A percentile compares a stretch with the other conserved stretches of the same genome.
Evolutionary conservation across 202 grass and related monocot species (phyloP).

Genomic region (Carex arenaria): DNA sequence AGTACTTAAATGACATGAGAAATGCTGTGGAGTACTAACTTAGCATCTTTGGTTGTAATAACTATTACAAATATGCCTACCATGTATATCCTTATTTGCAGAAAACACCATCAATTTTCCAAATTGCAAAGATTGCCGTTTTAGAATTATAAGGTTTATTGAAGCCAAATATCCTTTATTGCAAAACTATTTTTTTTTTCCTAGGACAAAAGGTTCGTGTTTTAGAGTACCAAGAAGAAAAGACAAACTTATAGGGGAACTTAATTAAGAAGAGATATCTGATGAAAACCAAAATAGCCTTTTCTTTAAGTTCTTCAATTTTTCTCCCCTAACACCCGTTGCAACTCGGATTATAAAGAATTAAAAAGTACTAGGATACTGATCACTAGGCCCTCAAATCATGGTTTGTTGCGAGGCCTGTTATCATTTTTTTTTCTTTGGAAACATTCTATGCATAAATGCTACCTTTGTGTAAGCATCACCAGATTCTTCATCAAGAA

Average conservation of each 20-base stretch:
- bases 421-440: not conserved
- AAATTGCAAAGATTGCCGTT: not conserved
- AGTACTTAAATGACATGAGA: not conserved
- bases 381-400: not conserved
- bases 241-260: not conserved
- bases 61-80: not conserved
- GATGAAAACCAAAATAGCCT: not conserved
- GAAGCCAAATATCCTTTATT: not conserved
- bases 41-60: not conserved
- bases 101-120: not conserved
- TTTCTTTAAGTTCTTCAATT: not conserved
- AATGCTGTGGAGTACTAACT: not conserved
- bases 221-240: not conserved
- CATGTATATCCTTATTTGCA: not conserved
- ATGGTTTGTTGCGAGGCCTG: not conserved
- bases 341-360: not conserved
- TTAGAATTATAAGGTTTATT: not conserved
- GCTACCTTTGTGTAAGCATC: conserved; percentile 75
- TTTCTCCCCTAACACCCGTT: not conserved
- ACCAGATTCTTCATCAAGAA: conserved; percentile 86
- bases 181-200: not conserved
- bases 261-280: not conserved
- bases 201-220: not conserved
- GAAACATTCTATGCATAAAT: conserved; percentile 2
- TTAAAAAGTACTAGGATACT: not conserved